phyloP scores from a whole-genome alignment of 179 eudicot species.

The Silene vulgaris region DNA sequence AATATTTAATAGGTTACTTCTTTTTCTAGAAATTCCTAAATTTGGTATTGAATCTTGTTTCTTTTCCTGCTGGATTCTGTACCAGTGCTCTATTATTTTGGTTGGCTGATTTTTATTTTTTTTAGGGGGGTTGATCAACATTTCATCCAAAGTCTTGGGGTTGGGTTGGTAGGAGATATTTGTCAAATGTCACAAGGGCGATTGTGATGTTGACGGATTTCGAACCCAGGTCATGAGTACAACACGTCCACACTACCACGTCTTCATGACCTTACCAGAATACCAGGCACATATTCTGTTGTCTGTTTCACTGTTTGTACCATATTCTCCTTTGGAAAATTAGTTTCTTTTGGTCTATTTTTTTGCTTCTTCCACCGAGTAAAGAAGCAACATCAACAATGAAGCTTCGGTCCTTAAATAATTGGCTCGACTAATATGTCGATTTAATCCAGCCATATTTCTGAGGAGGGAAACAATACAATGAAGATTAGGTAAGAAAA shows the following conservation, averaged over 20 bases:
- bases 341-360: too few species aligned
- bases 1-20: too few species aligned
- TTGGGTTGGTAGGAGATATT: constrained; percentile 7
- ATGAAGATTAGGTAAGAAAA: not conserved
- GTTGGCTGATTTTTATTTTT: constrained; percentile 5
- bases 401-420: too few species aligned
- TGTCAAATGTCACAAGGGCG: not conserved
- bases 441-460: not conserved
- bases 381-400: too few species aligned
- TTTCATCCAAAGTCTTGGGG: too few species aligned
- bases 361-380: too few species aligned
- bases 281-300: too few species aligned
- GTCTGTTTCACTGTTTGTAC: not conserved
- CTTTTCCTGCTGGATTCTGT: too few species aligned
- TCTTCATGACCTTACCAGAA: too few species aligned
- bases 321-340: too few species aligned
- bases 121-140: not conserved
- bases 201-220: not conserved
- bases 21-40: constrained; percentile 19
- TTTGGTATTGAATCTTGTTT: constrained; percentile 22
- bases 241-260: too few species aligned
- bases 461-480: not conserved
- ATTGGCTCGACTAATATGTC: not conserved
- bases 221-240: too few species aligned
- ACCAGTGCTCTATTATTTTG: not conserved